These are phyloP conservation scores for Nepenthes gracilis DNA, from an alignment of 148 eudicot genomes.

Conservation along the genomic window DNA sequence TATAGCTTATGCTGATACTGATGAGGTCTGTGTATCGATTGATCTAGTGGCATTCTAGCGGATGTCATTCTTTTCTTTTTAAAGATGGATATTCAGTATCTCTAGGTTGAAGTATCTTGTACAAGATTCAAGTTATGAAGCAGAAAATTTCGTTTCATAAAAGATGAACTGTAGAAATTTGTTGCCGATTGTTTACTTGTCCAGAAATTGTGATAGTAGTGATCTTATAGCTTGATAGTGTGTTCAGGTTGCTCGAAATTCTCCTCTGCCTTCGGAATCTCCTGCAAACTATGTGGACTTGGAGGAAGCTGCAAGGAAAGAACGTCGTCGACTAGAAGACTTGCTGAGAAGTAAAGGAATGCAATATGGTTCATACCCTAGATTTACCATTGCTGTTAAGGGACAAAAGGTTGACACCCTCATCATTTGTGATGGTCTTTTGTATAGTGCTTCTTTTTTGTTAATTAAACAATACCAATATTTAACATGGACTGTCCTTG, in stretches of 20 bases:
- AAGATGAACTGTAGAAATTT: not conserved
- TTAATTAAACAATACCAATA: not conserved
- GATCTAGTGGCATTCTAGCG: not conserved
- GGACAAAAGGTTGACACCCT: conserved; percentile 69
- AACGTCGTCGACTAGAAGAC: conserved; percentile 55
- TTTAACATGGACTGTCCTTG: not conserved
- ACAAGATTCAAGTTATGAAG: not conserved
- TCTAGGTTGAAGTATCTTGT: not conserved
- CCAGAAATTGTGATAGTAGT: not conserved
- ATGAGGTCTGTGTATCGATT: conserved; percentile 41
- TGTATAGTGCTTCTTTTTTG: not conserved
- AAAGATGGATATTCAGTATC: not conserved
- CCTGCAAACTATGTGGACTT: conserved; percentile 43
- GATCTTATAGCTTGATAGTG: conserved; percentile 2
- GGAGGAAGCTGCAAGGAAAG: conserved; percentile 75
- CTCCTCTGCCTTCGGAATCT: conserved; percentile 37
- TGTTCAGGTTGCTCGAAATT: conserved; percentile 30
- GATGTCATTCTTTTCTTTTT: not conserved
- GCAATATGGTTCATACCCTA: conserved; percentile 77
- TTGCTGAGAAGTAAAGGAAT: conserved; percentile 64
- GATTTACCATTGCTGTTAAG: conserved; percentile 67
- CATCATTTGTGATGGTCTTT: not conserved
- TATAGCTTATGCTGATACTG: conserved; percentile 66
- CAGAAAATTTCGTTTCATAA: not conserved
- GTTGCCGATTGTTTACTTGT: not conserved